A percentile compares a stretch with the other conserved stretches of the same genome.
Conservation (phyloP, 2,329 filamentous ascomycete genomes). For the Juglanconis oblonga region DNA sequence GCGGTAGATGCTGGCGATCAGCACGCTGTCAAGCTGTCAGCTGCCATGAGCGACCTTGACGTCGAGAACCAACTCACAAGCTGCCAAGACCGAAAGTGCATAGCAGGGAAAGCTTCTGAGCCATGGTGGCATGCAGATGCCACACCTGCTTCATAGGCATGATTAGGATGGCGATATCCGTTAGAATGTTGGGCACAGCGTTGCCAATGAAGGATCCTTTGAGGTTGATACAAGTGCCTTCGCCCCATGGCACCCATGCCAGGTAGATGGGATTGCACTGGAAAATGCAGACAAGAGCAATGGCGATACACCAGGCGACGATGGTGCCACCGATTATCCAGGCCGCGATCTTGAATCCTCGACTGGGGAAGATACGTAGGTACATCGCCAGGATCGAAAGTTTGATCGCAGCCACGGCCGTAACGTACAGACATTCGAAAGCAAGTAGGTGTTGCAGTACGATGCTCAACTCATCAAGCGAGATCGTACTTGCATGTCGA, state of each 20-base stretch:
- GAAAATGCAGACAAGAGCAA: constrained; percentile 25
- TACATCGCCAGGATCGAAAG: constrained; percentile 26
- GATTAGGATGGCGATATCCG: constrained; percentile 33
- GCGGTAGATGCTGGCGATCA: constrained; percentile 26
- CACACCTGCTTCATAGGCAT: constrained; percentile 21
- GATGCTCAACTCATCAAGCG: constrained; percentile 18
- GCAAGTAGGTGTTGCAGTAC: constrained; percentile 20
- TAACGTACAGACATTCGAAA: constrained; percentile 20
- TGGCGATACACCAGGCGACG: constrained; percentile 24
- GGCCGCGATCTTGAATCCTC: constrained; percentile 19
- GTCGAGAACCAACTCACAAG: constrained; percentile 27
- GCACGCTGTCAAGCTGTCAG: constrained; percentile 21
- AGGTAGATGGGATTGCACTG: constrained; percentile 39
- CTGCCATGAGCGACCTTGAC: background rate
- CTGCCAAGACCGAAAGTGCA: constrained; percentile 24
- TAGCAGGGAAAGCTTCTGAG: constrained; percentile 13
- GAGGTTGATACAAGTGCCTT: constrained; percentile 37
- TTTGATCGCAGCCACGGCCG: constrained; percentile 20
- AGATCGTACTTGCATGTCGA: constrained; percentile 5
- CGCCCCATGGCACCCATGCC: constrained; percentile 30
- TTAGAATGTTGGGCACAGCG: constrained; percentile 39
- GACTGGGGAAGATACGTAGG: constrained; percentile 25
- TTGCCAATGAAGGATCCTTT: constrained; percentile 41
- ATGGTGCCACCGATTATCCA: constrained; percentile 17
- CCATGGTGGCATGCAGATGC: constrained; percentile 14